These are phyloP conservation scores for Crotalaria pallida DNA, from an alignment of 306 rosid species.

Conservation along the genomic window DNA sequence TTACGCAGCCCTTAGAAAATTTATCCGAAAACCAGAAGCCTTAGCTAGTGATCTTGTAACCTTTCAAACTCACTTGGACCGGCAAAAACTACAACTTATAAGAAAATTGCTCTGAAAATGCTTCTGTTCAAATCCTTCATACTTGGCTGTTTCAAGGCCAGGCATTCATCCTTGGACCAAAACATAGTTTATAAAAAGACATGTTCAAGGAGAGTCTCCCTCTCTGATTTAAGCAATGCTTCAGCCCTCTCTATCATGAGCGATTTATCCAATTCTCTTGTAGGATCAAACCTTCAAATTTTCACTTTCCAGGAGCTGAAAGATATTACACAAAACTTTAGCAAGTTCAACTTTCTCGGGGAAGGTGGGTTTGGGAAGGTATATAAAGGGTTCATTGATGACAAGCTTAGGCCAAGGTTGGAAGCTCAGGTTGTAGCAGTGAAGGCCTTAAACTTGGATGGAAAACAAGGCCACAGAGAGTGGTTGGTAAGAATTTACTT, in stretches of 20 bases:
- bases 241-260: conserved; percentile 65
- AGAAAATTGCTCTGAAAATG: conserved; percentile 44
- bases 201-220: conserved; percentile 49
- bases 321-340: conserved; percentile 50
- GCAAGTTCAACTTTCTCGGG: conserved; percentile 55
- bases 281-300: conserved; percentile 72
- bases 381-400: conserved; percentile 76
- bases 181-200: conserved; percentile 27
- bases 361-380: conserved; percentile 96
- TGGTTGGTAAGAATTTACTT: conserved; percentile 64
- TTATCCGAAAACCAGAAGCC: background rate
- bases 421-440: conserved; percentile 65
- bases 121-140: conserved; percentile 29
- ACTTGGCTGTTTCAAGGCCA: conserved; percentile 50
- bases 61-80: conserved; percentile 12
- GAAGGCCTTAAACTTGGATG: conserved; percentile 71
- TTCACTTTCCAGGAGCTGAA: conserved; percentile 66
- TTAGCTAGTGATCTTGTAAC: conserved; percentile 5
- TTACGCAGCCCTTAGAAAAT: conserved; percentile 16
- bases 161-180: conserved; percentile 18
- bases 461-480: conserved; percentile 92
- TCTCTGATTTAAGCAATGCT: conserved; percentile 66
- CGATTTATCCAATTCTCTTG: conserved; percentile 63
- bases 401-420: conserved; percentile 51
- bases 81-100: background rate